Percentiles rank a stretch among this genome's conserved stretches.
Conservation (phyloP, 1,139 yeast species). For the Eremothecium gossypii region DNA sequence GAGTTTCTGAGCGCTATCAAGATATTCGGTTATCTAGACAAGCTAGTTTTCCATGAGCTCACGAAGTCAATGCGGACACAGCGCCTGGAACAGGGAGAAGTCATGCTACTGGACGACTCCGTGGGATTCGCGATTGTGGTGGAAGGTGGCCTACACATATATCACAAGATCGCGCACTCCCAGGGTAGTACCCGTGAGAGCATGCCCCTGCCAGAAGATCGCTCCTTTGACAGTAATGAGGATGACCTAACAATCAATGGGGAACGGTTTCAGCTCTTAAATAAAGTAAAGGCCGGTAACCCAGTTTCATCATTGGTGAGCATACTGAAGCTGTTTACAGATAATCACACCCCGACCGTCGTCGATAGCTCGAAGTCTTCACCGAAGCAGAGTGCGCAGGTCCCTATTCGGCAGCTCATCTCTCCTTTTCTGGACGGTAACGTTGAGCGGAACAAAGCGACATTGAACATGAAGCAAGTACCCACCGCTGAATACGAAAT, state of each 20-base stretch:
- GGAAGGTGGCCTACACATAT: slow-evolving; percentile 81
- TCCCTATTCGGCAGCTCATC: slow-evolving; percentile 3
- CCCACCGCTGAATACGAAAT: background rate
- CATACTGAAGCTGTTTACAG: slow-evolving; percentile 63
- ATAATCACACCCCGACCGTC: slow-evolving; percentile 19
- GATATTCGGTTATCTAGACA: slow-evolving; percentile 86
- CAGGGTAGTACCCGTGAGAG: slow-evolving; percentile 5
- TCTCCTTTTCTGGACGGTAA: slow-evolving; percentile 7
- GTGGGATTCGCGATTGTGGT: slow-evolving; percentile 90
- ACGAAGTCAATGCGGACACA: slow-evolving; percentile 90
- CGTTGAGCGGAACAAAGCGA: slow-evolving; percentile 3
- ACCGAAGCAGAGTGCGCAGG: background rate
- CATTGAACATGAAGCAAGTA: background rate
- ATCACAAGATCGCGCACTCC: slow-evolving; percentile 40
- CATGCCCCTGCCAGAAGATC: background rate
- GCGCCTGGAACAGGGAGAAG: slow-evolving; percentile 68
- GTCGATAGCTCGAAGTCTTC: slow-evolving; percentile 17
- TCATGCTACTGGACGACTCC: slow-evolving; percentile 59
- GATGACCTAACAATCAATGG: slow-evolving; percentile 10
- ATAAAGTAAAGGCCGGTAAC: slow-evolving; percentile 76
- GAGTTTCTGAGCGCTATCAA: slow-evolving; percentile 86
- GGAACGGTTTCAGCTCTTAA: slow-evolving; percentile 57
- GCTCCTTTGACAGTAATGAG: slow-evolving; percentile 6
- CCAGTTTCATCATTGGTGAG: slow-evolving; percentile 79
- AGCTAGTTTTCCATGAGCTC: slow-evolving; percentile 83